A percentile compares a stretch with the other conserved stretches of the same genome.
Evolutionary conservation across 2,329 filamentous ascomycete species (phyloP).

Genomic region (Coniella lustricola): DNA sequence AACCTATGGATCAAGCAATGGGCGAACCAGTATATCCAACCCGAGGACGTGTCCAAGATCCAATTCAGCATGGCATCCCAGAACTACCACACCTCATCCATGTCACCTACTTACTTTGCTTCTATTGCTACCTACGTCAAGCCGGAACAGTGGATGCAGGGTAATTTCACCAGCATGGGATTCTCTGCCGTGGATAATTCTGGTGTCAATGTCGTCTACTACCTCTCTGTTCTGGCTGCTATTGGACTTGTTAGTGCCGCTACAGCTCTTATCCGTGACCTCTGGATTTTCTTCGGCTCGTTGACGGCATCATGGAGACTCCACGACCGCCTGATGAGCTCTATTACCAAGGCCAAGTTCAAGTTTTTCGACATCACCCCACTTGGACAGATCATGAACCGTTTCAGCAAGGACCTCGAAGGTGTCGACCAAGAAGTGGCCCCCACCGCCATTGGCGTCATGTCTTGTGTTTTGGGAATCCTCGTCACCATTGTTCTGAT

Average conservation of each 20-base stretch:
- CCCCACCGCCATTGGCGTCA: conserved; percentile 73
- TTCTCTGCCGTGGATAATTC: conserved; percentile 29
- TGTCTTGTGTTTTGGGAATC: conserved; percentile 59
- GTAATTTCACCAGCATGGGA: conserved; percentile 33
- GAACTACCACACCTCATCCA: conserved; percentile 27
- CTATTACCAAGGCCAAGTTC: conserved; percentile 84
- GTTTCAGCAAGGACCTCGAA: conserved; percentile 96
- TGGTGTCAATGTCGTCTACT: conserved; percentile 77
- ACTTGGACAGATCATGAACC: conserved; percentile 92
- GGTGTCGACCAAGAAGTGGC: conserved; percentile 93
- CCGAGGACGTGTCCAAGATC: conserved; percentile 31
- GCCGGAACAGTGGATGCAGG: conserved; percentile 27
- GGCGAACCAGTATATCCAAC: conserved; percentile 77
- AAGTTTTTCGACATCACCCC: conserved; percentile 97
- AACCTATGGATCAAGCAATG: conserved; percentile 94
- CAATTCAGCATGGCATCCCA: conserved; percentile 30
- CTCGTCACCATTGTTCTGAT: conserved; percentile 84
- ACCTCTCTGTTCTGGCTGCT: conserved; percentile 72
- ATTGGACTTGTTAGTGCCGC: conserved; percentile 72
- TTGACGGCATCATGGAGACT: conserved; percentile 80
- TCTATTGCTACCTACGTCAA: conserved; percentile 32
- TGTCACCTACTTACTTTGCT: conserved; percentile 33
- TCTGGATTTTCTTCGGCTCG: conserved; percentile 88
- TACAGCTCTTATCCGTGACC: conserved; percentile 76
- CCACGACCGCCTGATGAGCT: conserved; percentile 69